Conservation (phyloP, 1,139 yeast genomes). For the Taphrina communis region DNA sequence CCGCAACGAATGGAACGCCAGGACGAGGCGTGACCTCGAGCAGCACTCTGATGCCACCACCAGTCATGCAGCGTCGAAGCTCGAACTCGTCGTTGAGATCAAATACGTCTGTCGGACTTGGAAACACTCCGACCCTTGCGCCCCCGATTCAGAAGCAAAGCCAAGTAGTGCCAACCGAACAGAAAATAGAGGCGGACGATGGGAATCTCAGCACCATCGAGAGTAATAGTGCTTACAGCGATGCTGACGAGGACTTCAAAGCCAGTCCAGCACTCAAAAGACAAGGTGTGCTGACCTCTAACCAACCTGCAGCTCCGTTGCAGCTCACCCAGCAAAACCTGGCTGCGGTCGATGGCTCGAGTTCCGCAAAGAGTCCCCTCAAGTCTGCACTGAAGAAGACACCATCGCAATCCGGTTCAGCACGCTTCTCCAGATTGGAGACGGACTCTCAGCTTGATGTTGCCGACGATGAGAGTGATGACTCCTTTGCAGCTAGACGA, state of each 20-base stretch:
- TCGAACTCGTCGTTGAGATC: slow-evolving; percentile 27
- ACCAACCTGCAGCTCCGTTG: not conserved
- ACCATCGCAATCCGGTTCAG: slow-evolving; percentile 31
- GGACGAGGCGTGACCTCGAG: slow-evolving; percentile 6
- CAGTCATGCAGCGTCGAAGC: slow-evolving; percentile 12
- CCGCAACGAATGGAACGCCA: not conserved
- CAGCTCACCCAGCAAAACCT: slow-evolving; percentile 34
- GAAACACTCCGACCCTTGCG: not conserved
- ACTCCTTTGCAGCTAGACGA: slow-evolving; percentile 36
- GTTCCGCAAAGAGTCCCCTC: slow-evolving; percentile 14
- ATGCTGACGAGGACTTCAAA: slow-evolving; percentile 39
- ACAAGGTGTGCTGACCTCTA: slow-evolving; percentile 1
- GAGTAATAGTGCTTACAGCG: slow-evolving; percentile 40
- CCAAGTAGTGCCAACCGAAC: not conserved
- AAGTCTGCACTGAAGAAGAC: slow-evolving; percentile 37
- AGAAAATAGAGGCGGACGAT: slow-evolving; percentile 10
- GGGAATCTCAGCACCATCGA: slow-evolving; percentile 34
- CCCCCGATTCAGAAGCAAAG: slow-evolving; percentile 24
- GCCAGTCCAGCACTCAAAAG: slow-evolving; percentile 29
- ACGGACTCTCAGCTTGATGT: slow-evolving; percentile 35
- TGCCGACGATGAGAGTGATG: slow-evolving; percentile 35
- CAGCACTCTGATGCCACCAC: slow-evolving; percentile 18
- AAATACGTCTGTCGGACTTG: slow-evolving; percentile 19
- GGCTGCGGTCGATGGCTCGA: slow-evolving; percentile 29
- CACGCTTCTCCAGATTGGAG: slow-evolving; percentile 27